Evolutionary conservation across 164 flowering plant species (phyloP).

Genomic region (Santalum album): DNA sequence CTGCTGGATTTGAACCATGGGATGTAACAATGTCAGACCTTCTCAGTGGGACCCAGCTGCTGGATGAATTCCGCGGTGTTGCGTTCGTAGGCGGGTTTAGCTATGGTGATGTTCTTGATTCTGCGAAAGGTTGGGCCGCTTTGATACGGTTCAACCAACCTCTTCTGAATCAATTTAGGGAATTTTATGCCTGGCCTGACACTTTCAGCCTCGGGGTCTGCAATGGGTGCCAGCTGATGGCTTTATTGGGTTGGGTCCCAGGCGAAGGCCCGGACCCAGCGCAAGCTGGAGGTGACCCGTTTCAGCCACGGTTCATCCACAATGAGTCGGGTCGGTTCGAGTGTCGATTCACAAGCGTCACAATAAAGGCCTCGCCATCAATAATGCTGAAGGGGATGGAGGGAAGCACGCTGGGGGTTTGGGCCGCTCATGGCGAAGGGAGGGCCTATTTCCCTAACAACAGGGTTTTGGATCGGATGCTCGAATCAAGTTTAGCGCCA

Average conservation of each 20-base stretch:
- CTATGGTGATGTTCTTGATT: conserved; percentile 76
- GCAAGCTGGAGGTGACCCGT: conserved; percentile 53
- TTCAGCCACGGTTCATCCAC: conserved; percentile 88
- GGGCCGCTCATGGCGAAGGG: conserved; percentile 99
- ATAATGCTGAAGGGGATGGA: conserved; percentile 92
- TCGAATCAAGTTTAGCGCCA: conserved; percentile 63
- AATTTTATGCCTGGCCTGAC: conserved; percentile 47
- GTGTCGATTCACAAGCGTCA: conserved; percentile 81
- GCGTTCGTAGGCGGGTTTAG: conserved; percentile 87
- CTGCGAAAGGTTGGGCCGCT: conserved; percentile 96
- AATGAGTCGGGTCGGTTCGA: conserved; percentile 90
- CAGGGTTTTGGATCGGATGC: conserved; percentile 34
- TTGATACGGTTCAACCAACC: conserved; percentile 73
- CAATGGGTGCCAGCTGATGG: conserved; percentile 98
- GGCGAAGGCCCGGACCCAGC: too few species aligned
- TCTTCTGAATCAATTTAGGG: conserved; percentile 59
- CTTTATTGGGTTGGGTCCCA: conserved; percentile 88
- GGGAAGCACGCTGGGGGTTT: conserved; percentile 84
- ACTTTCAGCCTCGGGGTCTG: conserved; percentile 92
- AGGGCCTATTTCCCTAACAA: conserved; percentile 86
- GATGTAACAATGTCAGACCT: conserved; percentile 72
- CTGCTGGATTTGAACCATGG: conserved; percentile 89
- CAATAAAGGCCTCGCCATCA: conserved; percentile 72
- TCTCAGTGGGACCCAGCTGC: conserved; percentile 43
- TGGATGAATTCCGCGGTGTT: conserved; percentile 61